Conservation (phyloP, 768 basidiomycete species). For the Tricholoma bakamatsutake region DNA sequence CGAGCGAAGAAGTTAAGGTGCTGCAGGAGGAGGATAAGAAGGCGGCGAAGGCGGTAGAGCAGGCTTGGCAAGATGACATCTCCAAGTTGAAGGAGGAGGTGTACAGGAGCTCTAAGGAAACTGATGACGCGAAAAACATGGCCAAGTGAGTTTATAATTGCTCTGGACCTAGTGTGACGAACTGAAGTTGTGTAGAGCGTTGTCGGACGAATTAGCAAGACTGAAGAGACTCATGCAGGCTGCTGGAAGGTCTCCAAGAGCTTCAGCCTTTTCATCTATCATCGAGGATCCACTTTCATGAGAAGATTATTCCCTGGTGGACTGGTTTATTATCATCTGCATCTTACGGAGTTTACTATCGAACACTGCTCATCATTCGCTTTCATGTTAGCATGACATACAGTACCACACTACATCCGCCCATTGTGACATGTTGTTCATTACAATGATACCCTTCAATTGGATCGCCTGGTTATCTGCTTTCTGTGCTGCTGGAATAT, state of each 20-base stretch:
- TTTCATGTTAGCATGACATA: constrained; percentile 14
- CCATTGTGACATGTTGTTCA: constrained; percentile 2
- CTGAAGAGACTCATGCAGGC: constrained; percentile 70
- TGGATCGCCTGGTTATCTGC: not conserved
- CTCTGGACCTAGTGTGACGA: not conserved
- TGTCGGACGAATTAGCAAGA: constrained; percentile 61
- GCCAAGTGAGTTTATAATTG: constrained; percentile 46
- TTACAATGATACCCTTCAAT: constrained; percentile 8
- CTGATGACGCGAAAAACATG: constrained; percentile 51
- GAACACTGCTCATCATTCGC: constrained; percentile 8
- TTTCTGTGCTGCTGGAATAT: not conserved
- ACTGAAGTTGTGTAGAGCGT: constrained; percentile 32
- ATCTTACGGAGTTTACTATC: not conserved
- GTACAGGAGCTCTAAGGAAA: constrained; percentile 47
- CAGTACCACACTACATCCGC: constrained; percentile 10
- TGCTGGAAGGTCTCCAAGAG: constrained; percentile 28
- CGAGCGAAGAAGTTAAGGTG: constrained; percentile 40
- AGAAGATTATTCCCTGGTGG: not conserved
- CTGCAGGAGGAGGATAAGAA: constrained; percentile 45
- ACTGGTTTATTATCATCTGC: not conserved
- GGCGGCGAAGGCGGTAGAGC: constrained; percentile 53
- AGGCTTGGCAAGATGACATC: constrained; percentile 55
- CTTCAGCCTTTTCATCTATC: constrained; percentile 8
- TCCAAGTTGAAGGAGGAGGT: constrained; percentile 45
- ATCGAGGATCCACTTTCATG: constrained; percentile 1